A percentile compares a stretch with the other conserved stretches of the same genome.
phyloP scores from a whole-genome alignment of 495 filamentous ascomycete species.

The Aspergillus mulundensis region DNA sequence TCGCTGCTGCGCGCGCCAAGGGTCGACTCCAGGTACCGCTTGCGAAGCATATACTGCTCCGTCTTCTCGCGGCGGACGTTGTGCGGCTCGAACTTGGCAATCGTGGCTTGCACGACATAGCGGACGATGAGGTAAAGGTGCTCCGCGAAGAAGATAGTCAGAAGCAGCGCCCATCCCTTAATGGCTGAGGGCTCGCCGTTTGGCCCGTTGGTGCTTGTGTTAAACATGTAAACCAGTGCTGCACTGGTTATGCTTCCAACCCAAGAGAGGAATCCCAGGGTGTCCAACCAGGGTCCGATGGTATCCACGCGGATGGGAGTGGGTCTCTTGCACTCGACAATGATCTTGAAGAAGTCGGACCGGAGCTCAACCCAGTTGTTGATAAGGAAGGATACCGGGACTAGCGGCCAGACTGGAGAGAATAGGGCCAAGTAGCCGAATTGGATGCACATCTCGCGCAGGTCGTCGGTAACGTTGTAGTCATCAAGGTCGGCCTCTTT shows the following conservation, averaged over 20 bases:
- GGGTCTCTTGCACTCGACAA: conserved; percentile 81
- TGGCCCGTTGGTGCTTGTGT: conserved; percentile 55
- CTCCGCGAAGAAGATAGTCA: conserved; percentile 83
- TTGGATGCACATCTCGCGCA: conserved; percentile 94
- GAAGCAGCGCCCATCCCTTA: conserved; percentile 72
- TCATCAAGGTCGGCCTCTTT: conserved; percentile 78
- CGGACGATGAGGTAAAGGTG: conserved; percentile 77
- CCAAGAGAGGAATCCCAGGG: conserved; percentile 85
- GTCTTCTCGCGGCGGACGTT: conserved; percentile 76
- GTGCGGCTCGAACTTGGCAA: conserved; percentile 78
- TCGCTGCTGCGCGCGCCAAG: conserved; percentile 31
- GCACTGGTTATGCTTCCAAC: conserved; percentile 81
- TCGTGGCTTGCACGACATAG: conserved; percentile 61
- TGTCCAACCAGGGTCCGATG: conserved; percentile 92
- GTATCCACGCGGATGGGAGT: conserved; percentile 84
- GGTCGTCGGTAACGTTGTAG: conserved; percentile 85
- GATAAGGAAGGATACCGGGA: conserved; percentile 80
- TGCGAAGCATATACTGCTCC: conserved; percentile 69
- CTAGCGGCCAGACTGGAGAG: conserved; percentile 87
- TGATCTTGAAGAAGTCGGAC: conserved; percentile 92
- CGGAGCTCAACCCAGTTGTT: conserved; percentile 98
- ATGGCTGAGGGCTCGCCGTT: conserved; percentile 58
- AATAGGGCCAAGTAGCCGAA: conserved; percentile 94
- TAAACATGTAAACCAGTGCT: conserved; percentile 85
- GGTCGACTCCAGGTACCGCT: conserved; percentile 59